These are phyloP conservation scores for Warburgia ugandensis DNA, from an alignment of 164 flowering plant genomes.

Conservation along the genomic window DNA sequence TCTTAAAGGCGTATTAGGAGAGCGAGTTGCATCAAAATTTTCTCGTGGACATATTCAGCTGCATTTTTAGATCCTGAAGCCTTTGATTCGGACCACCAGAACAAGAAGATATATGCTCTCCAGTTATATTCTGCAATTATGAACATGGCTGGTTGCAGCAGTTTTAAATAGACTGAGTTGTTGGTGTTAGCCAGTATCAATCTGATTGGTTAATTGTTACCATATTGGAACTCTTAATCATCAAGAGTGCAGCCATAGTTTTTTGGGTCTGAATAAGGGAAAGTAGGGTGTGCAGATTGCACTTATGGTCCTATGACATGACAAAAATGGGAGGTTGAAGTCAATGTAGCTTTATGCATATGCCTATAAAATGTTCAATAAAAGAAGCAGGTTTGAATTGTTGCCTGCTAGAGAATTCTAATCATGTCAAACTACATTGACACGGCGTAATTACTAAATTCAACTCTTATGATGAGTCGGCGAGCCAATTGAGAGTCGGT, in stretches of 20 bases:
- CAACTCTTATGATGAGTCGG: no score
- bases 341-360: slow-evolving; percentile 2
- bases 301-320: no score
- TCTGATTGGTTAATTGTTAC: not conserved
- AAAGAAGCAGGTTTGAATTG: not conserved
- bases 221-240: not conserved
- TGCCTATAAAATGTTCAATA: slow-evolving; percentile 1
- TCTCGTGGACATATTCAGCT: slow-evolving; percentile 70
- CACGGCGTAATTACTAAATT: no score
- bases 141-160: slow-evolving; percentile 8
- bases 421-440: no score
- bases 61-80: slow-evolving; percentile 69
- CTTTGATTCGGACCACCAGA: slow-evolving; percentile 65
- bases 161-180: slow-evolving; percentile 8
- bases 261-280: not conserved
- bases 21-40: slow-evolving; percentile 79
- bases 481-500: no score
- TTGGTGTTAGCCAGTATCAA: not conserved
- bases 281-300: not conserved
- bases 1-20: slow-evolving; percentile 73
- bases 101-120: slow-evolving; percentile 50
- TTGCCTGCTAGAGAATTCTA: not conserved
- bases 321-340: not conserved
- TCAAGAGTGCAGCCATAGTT: not conserved
- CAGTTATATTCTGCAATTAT: slow-evolving; percentile 19